Evolutionary conservation across 352 stramenopile genomes (phyloP), one percentile per base, ranked within the genome.

Genomic region (Globisporangium radiosum): DNA sequence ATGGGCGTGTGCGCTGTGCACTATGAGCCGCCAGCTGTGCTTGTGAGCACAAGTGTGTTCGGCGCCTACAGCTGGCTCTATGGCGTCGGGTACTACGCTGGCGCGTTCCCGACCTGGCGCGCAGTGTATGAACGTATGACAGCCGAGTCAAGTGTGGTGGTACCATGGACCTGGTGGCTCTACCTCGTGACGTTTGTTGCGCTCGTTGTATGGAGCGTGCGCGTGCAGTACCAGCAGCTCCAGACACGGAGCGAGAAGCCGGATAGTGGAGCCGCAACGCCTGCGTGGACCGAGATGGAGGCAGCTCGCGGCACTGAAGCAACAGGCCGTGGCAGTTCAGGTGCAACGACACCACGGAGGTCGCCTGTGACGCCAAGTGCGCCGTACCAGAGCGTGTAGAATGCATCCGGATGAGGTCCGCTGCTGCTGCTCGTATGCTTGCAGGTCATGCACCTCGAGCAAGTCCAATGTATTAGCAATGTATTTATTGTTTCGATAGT

Each of bases 21-120:
- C 15, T 65, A 14, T 33, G 59, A 65, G 43, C 52, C 47, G 13
- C 7, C 39, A n/a, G 37, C 60, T n/a, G 50, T 76, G 7, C 66
- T 75, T 17, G 15, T 61, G 7, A 64, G 65, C 42, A 76, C 71
- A 19, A 76, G 68, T 36, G 62, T 70, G 9, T 43, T 70, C 1
- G 71, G 71, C n/a, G 69, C 71, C 0, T 63, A 68, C 44, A 47
- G 57, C 38, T 60, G 49, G 17, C 40, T 61, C 44, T 71, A 64
- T 43, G 70, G 70, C 45, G 56, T 78, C 9, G 70, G 70, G 7
- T 69, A 75, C 38, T 78, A 70, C 45, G 53, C 38, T 6, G 66
- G 66, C 47, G 44, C 62, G 47, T 73, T 71, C 44, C 64, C 63
- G 2, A 52, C 59, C 5, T 60, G 55, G 50, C 47, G 48, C 13